A percentile compares a stretch with the other conserved stretches of the same genome.
These are phyloP conservation scores for Actinidia chinensis DNA, from an alignment of 179 eudicot species.

Conservation along the genomic window DNA sequence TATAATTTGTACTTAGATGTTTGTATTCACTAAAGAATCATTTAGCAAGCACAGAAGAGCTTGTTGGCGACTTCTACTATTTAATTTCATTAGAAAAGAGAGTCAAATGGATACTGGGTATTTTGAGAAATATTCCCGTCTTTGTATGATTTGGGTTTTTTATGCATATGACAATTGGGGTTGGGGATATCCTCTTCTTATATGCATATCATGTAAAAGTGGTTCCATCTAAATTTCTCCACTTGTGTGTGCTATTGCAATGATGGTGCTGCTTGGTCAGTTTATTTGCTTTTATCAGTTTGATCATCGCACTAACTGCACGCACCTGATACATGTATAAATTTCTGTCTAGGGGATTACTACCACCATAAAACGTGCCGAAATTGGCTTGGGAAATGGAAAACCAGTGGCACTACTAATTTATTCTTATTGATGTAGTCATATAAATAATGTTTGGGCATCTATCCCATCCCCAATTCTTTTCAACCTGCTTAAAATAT, in stretches of 20 bases:
- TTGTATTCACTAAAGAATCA: not conserved
- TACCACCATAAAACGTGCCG: not conserved
- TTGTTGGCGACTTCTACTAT: conserved; percentile 5
- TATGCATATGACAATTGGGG: too few species aligned
- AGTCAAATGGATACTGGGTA: not conserved
- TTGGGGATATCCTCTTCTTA: too few species aligned
- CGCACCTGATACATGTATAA: not conserved
- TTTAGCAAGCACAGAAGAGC: not conserved
- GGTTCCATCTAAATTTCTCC: not conserved
- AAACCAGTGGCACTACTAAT: not conserved
- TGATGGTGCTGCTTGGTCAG: not conserved
- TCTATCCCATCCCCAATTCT: not conserved
- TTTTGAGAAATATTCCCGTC: not conserved
- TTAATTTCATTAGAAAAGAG: not conserved
- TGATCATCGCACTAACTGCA: not conserved
- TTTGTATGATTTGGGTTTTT: not conserved
- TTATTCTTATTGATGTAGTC: not conserved
- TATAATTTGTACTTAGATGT: not conserved
- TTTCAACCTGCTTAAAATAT: not conserved
- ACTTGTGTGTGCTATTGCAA: not conserved
- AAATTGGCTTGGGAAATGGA: not conserved
- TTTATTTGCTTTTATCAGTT: not conserved
- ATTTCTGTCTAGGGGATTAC: not conserved
- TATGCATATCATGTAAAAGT: too few species aligned
- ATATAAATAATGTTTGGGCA: not conserved